These are phyloP conservation scores for Chalciporus piperatus DNA, from an alignment of 768 basidiomycete genomes.

Conservation along the genomic window DNA sequence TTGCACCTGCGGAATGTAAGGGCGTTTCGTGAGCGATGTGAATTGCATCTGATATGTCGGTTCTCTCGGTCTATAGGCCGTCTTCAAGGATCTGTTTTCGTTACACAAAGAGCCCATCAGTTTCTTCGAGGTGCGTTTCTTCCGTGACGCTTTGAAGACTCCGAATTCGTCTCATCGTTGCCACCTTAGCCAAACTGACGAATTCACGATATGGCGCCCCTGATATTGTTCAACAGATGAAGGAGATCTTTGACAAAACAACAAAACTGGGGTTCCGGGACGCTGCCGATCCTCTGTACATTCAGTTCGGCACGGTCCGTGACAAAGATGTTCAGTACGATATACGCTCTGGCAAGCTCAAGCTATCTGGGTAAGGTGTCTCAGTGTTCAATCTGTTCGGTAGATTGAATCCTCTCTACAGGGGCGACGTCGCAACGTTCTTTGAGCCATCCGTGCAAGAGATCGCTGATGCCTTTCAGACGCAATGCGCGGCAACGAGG, in stretches of 20 bases:
- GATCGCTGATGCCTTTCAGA: slow-evolving; percentile 33
- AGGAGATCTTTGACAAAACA: slow-evolving; percentile 33
- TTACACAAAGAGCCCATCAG: slow-evolving; percentile 27
- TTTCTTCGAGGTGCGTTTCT: slow-evolving; percentile 27
- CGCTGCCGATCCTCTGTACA: slow-evolving; percentile 32
- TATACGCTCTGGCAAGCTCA: slow-evolving; percentile 38
- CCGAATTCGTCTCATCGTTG: neutral
- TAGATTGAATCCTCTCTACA: too few species aligned
- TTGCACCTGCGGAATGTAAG: slow-evolving; percentile 33
- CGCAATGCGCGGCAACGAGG: slow-evolving; percentile 22
- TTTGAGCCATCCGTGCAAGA: slow-evolving; percentile 43
- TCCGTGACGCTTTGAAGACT: neutral
- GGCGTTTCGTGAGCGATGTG: neutral
- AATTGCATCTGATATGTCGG: neutral
- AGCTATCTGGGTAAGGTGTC: slow-evolving; percentile 37
- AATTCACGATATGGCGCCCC: slow-evolving; percentile 12
- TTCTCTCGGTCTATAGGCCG: slow-evolving; percentile 24
- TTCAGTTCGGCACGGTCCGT: slow-evolving; percentile 37
- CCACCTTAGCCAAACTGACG: neutral
- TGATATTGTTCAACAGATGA: slow-evolving; percentile 30
- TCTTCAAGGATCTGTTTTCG: slow-evolving; percentile 38
- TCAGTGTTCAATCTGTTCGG: too few species aligned
- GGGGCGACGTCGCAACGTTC: slow-evolving; percentile 35
- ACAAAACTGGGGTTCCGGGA: slow-evolving; percentile 41
- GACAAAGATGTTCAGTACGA: slow-evolving; percentile 33